phyloP scores from a whole-genome alignment of 768 basidiomycete genomes.

The Hericium coralloides region DNA sequence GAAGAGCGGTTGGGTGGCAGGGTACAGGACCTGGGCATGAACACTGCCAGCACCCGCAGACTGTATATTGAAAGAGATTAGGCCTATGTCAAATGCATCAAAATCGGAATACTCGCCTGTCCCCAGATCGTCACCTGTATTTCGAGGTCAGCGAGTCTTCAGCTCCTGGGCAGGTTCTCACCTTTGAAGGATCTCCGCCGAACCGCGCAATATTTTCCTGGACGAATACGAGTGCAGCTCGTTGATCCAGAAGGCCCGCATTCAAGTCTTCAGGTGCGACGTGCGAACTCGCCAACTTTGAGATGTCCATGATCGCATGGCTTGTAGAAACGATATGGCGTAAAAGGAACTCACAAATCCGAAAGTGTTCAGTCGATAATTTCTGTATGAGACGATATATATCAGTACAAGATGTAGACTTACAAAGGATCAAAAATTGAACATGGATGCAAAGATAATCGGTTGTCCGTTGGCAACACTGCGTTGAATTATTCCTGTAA shows the following conservation, averaged over 20 bases:
- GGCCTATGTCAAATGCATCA: background rate
- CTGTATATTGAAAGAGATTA: conserved; percentile 14
- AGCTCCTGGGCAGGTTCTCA: conserved; percentile 7
- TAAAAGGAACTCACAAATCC: conserved; percentile 32
- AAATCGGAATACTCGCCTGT: conserved; percentile 23
- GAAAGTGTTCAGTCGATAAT: conserved; percentile 48
- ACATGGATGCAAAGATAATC: conserved; percentile 48
- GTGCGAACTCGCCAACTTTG: conserved; percentile 34
- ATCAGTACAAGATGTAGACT: background rate
- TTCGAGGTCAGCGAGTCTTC: too few species aligned
- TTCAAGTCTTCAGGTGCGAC: conserved; percentile 35
- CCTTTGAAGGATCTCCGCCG: conserved; percentile 36
- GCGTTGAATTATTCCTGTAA: conserved; percentile 36
- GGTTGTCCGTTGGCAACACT: conserved; percentile 40
- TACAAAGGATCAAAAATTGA: conserved; percentile 10
- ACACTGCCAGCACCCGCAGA: conserved; percentile 43
- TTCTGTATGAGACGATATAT: conserved; percentile 24
- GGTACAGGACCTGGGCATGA: conserved; percentile 35
- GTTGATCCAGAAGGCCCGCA: conserved; percentile 40
- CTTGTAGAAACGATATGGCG: background rate
- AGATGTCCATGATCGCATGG: background rate
- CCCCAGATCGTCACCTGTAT: conserved; percentile 44
- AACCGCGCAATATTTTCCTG: conserved; percentile 50
- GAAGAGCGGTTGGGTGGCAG: conserved; percentile 28
- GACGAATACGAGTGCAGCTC: conserved; percentile 45